Conservation (phyloP, 192 early-diverging fungal species). For the Anaeromyces robustus region DNA sequence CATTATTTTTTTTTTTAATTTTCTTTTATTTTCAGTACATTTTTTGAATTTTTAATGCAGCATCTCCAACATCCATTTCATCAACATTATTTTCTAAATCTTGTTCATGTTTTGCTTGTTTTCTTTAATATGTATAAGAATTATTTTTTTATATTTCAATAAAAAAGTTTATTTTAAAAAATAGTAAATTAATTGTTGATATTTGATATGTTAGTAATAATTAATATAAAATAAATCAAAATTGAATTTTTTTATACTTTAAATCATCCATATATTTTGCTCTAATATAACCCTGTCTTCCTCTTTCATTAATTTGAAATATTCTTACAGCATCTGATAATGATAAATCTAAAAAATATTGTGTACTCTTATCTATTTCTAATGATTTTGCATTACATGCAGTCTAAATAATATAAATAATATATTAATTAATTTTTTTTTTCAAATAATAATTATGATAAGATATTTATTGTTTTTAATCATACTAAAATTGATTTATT, state of each 20-base stretch:
- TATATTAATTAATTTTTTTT: too few relatives aligned
- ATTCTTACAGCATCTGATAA: slow-evolving; percentile 27
- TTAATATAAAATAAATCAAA: too few relatives aligned
- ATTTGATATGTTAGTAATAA: background rate
- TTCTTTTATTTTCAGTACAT: slow-evolving; percentile 14
- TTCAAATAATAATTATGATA: too few relatives aligned
- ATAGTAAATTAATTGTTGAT: too few relatives aligned
- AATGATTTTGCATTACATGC: slow-evolving; percentile 28
- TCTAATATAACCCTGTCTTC: slow-evolving; percentile 30
- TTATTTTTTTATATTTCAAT: too few relatives aligned
- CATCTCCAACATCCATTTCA: slow-evolving; percentile 26
- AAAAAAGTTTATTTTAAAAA: too few relatives aligned
- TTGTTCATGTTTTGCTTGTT: slow-evolving; percentile 35
- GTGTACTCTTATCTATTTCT: slow-evolving; percentile 14
- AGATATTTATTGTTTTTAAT: background rate
- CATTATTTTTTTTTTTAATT: background rate
- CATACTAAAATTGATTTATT: slow-evolving; percentile 14
- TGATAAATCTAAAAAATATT: slow-evolving; percentile 26
- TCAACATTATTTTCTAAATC: slow-evolving; percentile 35
- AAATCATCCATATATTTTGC: slow-evolving; percentile 50
- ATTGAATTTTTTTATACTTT: slow-evolving; percentile 17
- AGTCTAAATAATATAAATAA: slow-evolving; percentile 7
- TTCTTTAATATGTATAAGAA: slow-evolving; percentile 4
- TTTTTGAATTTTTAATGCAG: slow-evolving; percentile 30
- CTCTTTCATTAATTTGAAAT: slow-evolving; percentile 39